A percentile compares a stretch with the other conserved stretches of the same genome.
phyloP scores from a whole-genome alignment of 768 basidiomycete genomes.

The Boletus sp. region DNA sequence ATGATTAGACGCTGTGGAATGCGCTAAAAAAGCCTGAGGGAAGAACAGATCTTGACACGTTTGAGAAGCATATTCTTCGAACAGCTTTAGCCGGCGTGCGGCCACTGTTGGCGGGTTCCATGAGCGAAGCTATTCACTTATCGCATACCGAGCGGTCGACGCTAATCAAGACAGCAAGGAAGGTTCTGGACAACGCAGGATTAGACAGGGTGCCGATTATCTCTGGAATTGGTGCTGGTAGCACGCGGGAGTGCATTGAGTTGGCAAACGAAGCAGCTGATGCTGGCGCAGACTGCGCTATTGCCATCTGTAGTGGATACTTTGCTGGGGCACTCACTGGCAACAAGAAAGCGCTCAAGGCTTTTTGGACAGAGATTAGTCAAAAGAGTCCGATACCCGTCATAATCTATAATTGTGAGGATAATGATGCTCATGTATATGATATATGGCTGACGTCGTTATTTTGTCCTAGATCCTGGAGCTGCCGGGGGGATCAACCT shows the following conservation, averaged over 20 bases:
- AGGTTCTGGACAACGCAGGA: slow-evolving; percentile 66
- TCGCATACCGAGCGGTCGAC: slow-evolving; percentile 62
- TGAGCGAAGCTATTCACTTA: slow-evolving; percentile 83
- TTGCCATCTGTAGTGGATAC: slow-evolving; percentile 86
- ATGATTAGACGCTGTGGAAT: slow-evolving; percentile 1
- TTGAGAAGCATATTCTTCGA: slow-evolving; percentile 64
- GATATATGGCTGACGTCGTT: background rate
- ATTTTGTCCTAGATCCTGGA: slow-evolving; percentile 62
- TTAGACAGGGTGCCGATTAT: slow-evolving; percentile 63
- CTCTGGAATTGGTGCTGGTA: slow-evolving; percentile 79
- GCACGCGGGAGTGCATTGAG: slow-evolving; percentile 79
- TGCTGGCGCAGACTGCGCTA: slow-evolving; percentile 84
- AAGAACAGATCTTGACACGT: slow-evolving; percentile 55
- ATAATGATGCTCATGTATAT: background rate
- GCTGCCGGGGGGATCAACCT: slow-evolving; percentile 89
- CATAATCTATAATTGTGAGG: slow-evolving; percentile 83
- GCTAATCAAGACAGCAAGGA: slow-evolving; percentile 66
- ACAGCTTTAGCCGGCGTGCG: slow-evolving; percentile 66
- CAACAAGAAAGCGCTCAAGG: slow-evolving; percentile 68
- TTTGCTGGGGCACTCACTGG: slow-evolving; percentile 72
- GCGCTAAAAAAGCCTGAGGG: slow-evolving; percentile 4
- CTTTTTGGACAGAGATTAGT: slow-evolving; percentile 74
- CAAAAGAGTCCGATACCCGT: slow-evolving; percentile 83
- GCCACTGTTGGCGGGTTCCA: slow-evolving; percentile 75
- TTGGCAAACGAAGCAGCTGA: slow-evolving; percentile 73